Conservation (phyloP, 306 rosid species). For the Canavalia ensiformis region DNA sequence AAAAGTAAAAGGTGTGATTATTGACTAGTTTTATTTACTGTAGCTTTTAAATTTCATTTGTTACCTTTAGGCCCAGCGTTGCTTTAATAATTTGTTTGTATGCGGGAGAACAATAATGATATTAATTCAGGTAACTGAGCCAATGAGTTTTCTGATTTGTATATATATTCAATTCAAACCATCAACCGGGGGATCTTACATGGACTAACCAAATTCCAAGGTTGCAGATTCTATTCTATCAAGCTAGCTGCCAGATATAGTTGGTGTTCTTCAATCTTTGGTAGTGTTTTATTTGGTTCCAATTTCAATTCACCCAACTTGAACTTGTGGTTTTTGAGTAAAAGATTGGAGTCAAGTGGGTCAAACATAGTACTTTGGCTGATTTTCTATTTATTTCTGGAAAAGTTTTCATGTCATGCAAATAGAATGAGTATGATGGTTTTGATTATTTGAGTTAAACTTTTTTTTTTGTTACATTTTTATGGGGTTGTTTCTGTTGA, state of each 20-base stretch:
- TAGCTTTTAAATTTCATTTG: slow-evolving; percentile 41
- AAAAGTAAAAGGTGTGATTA: slow-evolving; percentile 43
- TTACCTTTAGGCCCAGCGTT: slow-evolving; percentile 50
- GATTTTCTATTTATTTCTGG: slow-evolving; percentile 8
- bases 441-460: slow-evolving; percentile 39
- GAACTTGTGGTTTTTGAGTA: slow-evolving; percentile 6
- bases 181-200: slow-evolving; percentile 18
- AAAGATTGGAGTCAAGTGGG: slow-evolving; percentile 19
- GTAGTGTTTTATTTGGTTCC: slow-evolving; percentile 13
- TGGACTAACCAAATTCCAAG: slow-evolving; percentile 41
- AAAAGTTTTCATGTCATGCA: slow-evolving; percentile 12
- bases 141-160: slow-evolving; percentile 39
- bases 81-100: slow-evolving; percentile 60
- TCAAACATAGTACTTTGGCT: slow-evolving; percentile 12
- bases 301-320: slow-evolving; percentile 16
- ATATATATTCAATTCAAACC: slow-evolving; percentile 39
- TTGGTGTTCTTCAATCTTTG: slow-evolving; percentile 42
- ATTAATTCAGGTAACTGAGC: slow-evolving; percentile 40
- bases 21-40: slow-evolving; percentile 44
- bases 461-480: not conserved
- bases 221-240: slow-evolving; percentile 42
- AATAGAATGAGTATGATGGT: not conserved
- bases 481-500: slow-evolving; percentile 9
- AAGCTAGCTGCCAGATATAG: slow-evolving; percentile 27
- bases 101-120: slow-evolving; percentile 37